These are phyloP conservation scores for Lobosporangium transversale DNA, from an alignment of 192 early-diverging fungal species.

Conservation along the genomic window DNA sequence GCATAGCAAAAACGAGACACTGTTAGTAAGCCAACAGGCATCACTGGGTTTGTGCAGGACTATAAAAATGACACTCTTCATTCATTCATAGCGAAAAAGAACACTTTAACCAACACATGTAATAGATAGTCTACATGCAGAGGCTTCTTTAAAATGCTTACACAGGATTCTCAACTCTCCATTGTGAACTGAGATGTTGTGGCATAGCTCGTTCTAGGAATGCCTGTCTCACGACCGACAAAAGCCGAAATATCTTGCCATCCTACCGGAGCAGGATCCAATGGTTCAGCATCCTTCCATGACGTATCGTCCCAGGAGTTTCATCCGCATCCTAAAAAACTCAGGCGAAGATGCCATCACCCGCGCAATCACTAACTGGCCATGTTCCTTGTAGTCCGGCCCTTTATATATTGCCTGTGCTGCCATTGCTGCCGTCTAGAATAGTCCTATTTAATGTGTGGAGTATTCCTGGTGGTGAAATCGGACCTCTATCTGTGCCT, in stretches of 20 bases:
- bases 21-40: too few relatives aligned
- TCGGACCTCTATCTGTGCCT: conserved; percentile 8
- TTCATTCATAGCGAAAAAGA: too few relatives aligned
- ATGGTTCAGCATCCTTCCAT: conserved; percentile 22
- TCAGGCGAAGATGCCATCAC: conserved; percentile 34
- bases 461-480: conserved; percentile 19
- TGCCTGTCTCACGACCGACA: conserved; percentile 31
- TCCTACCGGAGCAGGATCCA: conserved; percentile 14
- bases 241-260: conserved; percentile 32
- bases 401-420: conserved; percentile 33
- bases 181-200: conserved; percentile 25
- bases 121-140: too few relatives aligned
- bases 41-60: too few relatives aligned
- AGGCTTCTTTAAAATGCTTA: too few relatives aligned
- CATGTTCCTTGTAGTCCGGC: conserved; percentile 30
- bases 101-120: too few relatives aligned
- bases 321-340: conserved; percentile 22
- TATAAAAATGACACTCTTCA: too few relatives aligned
- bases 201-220: conserved; percentile 28
- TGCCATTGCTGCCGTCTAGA: conserved; percentile 17
- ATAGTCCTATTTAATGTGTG: conserved; percentile 13
- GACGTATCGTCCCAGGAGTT: conserved; percentile 8
- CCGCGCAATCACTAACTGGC: conserved; percentile 29
- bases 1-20: too few relatives aligned
- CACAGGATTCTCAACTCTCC: conserved; percentile 40